These are phyloP conservation scores for Coemansia sp. DNA, from an alignment of 371 early-diverging fungal genomes.

Conservation along the genomic window DNA sequence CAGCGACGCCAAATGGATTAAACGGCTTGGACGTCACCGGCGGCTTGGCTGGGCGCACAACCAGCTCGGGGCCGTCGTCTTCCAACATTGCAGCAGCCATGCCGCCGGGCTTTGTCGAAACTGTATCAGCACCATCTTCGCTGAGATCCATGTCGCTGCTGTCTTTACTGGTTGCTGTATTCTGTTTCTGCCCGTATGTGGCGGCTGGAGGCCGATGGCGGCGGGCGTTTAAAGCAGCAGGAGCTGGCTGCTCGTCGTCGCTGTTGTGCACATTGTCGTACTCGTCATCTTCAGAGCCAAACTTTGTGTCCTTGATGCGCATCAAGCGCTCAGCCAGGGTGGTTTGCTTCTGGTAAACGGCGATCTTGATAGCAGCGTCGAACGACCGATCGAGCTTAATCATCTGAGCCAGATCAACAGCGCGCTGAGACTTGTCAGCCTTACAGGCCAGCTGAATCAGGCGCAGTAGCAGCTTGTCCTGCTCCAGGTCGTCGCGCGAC, in stretches of 20 bases:
- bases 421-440: conserved; percentile 68
- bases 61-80: conserved; percentile 10
- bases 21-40: conserved; percentile 42
- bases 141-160: conserved; percentile 1
- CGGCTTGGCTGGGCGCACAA: conserved; percentile 26
- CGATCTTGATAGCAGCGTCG: conserved; percentile 81
- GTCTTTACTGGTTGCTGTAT: background rate
- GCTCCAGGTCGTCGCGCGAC: conserved; percentile 62
- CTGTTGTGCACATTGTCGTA: background rate
- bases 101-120: background rate
- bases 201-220: conserved; percentile 2
- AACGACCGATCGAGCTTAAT: conserved; percentile 62
- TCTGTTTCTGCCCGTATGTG: background rate
- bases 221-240: background rate
- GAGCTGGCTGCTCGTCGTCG: background rate
- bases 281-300: conserved; percentile 40
- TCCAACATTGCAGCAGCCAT: conserved; percentile 1
- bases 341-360: conserved; percentile 62
- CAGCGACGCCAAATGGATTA: conserved; percentile 40
- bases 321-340: conserved; percentile 77
- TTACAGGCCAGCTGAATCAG: conserved; percentile 82
- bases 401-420: conserved; percentile 69
- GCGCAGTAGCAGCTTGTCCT: conserved; percentile 75
- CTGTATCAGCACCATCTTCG: conserved; percentile 3
- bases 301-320: conserved; percentile 67